These are phyloP conservation scores for Geum urbanum DNA, from an alignment of 306 rosid genomes.

Conservation along the genomic window DNA sequence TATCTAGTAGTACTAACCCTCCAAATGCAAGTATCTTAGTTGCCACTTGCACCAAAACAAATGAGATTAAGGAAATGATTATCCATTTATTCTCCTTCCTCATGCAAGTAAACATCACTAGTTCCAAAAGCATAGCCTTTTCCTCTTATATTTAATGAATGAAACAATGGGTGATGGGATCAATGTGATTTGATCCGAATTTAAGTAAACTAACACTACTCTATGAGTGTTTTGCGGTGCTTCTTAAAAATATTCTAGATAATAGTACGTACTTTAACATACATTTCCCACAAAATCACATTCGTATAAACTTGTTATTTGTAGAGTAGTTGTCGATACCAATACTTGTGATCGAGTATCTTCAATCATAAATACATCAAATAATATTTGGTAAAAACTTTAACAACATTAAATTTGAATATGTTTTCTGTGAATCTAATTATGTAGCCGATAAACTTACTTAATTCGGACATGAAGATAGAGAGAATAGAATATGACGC, in stretches of 20 bases:
- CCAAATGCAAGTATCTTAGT: neutral
- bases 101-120: neutral
- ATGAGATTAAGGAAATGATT: slow-evolving; percentile 15
- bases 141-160: neutral
- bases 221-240: neutral
- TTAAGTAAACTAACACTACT: neutral
- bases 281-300: neutral
- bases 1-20: neutral
- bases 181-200: neutral
- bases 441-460: too few species aligned
- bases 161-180: neutral
- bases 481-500: too few species aligned
- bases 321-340: too few species aligned
- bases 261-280: neutral
- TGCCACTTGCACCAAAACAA: slow-evolving; percentile 17
- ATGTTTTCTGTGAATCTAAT: too few species aligned
- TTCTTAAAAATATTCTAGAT: neutral
- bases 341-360: too few species aligned
- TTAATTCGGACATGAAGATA: too few species aligned
- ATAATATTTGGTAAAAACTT: too few species aligned
- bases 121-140: neutral
- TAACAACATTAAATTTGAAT: too few species aligned
- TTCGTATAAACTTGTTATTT: neutral
- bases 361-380: too few species aligned
- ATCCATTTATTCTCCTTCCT: neutral